Percentiles rank a stretch among this genome's conserved stretches.
Evolutionary conservation across 345 rosid genomes (phyloP).

Genomic region (Gynandropsis gynandra): DNA sequence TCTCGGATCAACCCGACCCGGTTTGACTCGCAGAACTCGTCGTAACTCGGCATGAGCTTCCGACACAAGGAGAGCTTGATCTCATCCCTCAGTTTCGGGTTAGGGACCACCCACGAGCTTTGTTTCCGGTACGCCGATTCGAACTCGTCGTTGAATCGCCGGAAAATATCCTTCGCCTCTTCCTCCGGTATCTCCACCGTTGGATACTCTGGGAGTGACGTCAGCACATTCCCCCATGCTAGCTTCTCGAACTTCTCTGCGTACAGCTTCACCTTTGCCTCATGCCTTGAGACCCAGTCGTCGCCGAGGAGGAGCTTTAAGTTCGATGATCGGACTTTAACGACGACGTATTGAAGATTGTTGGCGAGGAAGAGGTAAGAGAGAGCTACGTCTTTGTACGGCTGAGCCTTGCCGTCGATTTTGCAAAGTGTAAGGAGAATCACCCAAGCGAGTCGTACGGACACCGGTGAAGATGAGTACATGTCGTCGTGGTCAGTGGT

Average conservation of each 20-base stretch:
- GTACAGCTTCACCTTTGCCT: conserved; percentile 47
- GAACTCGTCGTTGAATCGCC: conserved; percentile 44
- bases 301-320: conserved; percentile 47
- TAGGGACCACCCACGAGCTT: conserved; percentile 49
- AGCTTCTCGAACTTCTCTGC: conserved; percentile 52
- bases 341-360: conserved; percentile 66
- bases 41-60: conserved; percentile 33
- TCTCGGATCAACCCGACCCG: conserved; percentile 18
- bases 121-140: conserved; percentile 55
- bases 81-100: conserved; percentile 45
- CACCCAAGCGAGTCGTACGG: conserved; percentile 53
- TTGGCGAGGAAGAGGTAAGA: conserved; percentile 73
- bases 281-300: conserved; percentile 55
- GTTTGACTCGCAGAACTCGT: conserved; percentile 32
- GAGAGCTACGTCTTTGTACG: conserved; percentile 50
- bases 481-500: too few species aligned
- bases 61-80: conserved; percentile 39
- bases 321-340: conserved; percentile 50
- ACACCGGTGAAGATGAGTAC: conserved; percentile 32
- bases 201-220: conserved; percentile 33
- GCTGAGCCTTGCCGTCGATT: conserved; percentile 54
- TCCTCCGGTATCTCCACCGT: conserved; percentile 20
- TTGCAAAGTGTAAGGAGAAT: conserved; percentile 65
- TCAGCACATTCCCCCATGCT: conserved; percentile 55
- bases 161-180: conserved; percentile 34